Base-by-base conservation (phyloP, 257 asterid species). In the Verbascum thapsus region DNA sequence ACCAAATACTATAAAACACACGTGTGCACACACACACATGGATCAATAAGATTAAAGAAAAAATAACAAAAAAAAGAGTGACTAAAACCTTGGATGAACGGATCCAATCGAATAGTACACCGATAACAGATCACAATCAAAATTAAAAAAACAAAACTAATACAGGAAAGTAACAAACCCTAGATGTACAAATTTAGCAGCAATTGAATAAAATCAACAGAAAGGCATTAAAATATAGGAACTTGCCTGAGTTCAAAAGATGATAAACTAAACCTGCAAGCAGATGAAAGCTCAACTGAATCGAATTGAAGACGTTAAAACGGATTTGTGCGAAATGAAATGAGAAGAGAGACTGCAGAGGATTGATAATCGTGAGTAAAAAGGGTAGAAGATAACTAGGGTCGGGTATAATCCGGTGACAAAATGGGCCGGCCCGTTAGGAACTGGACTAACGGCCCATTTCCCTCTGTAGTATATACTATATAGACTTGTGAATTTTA, bases 241-340 rank as follows among this genome's bases (percentile, higher is more conserved):
- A 58, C 20, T 53, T 53, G 60, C 69, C 69, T 47, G 69, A 23
- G 48, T 51, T 30, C 5, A 30, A 50, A 39, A 19, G 12, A 6
- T n/a, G 66, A 8, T 39, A 20, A 64, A 4, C 16, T 32, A 52
- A 10, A 30, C 47, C n/a, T n/a, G 10, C 51, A 49, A n/a, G 61
- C 23, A 17, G 20, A 62, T 7, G 11, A 17, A 8, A 53, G 13
- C 7, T 12, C 18, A 59, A 45, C 2, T 2, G 55, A 40, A 20
- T 18, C 5, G 37, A 20, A 39, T 39, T 17, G 20, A 10, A 13
- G 60, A 63, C 39, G 72, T 55, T 6, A 43, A n/a, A 48, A 42
- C 53, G 37, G 39, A 35, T 22, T 8, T 15, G 19, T 5, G 53
- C 16, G 39, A 70, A 61, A 9, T 16, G 34, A 34, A 50, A 26